Evolutionary conservation across 768 basidiomycete species (phyloP).

Genomic region (Rhodotorula diobovata): DNA sequence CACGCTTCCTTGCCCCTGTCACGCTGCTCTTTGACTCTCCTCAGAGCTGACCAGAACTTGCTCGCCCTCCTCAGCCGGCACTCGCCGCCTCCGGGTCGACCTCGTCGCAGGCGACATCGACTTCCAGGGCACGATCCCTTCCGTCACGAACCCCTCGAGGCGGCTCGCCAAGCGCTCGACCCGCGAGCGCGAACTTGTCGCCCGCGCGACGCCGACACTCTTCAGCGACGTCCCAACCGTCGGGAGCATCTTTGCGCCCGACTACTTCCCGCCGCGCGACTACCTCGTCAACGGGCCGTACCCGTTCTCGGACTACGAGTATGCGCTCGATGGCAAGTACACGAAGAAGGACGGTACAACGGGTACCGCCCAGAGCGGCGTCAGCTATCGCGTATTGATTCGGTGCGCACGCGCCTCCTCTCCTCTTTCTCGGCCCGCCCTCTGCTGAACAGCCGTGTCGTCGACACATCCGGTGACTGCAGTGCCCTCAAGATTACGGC

Average conservation of each 20-base stretch:
- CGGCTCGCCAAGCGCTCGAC: conserved; percentile 25
- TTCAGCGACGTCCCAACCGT: conserved; percentile 44
- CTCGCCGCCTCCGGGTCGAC: conserved; percentile 18
- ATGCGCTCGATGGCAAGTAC: conserved; percentile 25
- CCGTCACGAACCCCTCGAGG: conserved; percentile 24
- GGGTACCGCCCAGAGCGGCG: conserved; percentile 46
- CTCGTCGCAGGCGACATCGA: conserved; percentile 37
- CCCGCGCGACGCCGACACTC: conserved; percentile 10
- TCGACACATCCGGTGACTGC: not conserved
- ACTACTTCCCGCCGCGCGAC: conserved; percentile 36
- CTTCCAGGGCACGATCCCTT: conserved; percentile 32
- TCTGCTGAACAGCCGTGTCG: no score
- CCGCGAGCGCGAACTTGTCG: not conserved
- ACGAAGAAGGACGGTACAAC: conserved; percentile 45
- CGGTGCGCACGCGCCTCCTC: not conserved
- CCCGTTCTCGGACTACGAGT: conserved; percentile 23
- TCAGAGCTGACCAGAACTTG: not conserved
- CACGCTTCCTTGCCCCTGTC: not conserved
- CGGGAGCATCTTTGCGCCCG: conserved; percentile 45
- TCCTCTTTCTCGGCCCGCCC: not conserved
- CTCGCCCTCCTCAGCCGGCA: not conserved
- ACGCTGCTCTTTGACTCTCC: no score
- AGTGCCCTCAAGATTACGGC: conserved; percentile 39
- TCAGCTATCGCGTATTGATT: conserved; percentile 48
- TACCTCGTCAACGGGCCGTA: conserved; percentile 25